Base-by-base conservation (phyloP, 2,329 filamentous ascomycete genomes). In the Pseudogymnoascus pannorum region DNA sequence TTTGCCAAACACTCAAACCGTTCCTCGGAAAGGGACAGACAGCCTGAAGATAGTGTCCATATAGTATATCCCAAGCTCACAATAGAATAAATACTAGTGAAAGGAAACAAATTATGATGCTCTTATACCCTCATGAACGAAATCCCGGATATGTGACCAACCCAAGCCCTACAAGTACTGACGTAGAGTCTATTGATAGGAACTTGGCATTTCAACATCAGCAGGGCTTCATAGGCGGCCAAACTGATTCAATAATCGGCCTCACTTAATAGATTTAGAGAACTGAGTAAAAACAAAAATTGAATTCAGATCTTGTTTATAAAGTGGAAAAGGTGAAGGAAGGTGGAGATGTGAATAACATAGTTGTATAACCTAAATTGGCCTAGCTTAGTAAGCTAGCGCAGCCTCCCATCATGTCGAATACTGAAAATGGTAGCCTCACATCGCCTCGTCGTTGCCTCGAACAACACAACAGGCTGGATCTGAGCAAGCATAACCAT, bases 131-230 rank as follows among this genome's bases (percentile, higher is more conserved):
- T 73, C 73, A 77, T 78, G 77, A 35, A 3, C 35, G 16, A 38
- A 38, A 38, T 16, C 78, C 79, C 82, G 81, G 82, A 80, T 81
- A 80, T 76, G 16, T 57, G 78, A 69, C 78, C 74, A 76, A 82
- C 86, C 81, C 14, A 84, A 83, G 84, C 81, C 80, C 77, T 78
- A 63, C 76, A 75, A 78, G 77, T 75, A 79, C 79, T 77, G 76
- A 78, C 94, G 83, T 87, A 95, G 75, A 90, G 87, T 87, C 89
- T 94, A 92, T 96, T 91, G 89, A 92, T 90, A 86, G 88, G 89
- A 92, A 77, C 91, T 88, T 86, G 82, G 89, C 87, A 92, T 85
- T 89, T 91, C 86, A 35, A 61, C 59, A 35, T 66, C 65, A 64
- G 75, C 83, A 86, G 90, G 88, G 86, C 87, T 92, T 89, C 89